Conservation (phyloP, 1,284 basidiomycete species). For the Cutaneotrichosporon dermatis region DNA sequence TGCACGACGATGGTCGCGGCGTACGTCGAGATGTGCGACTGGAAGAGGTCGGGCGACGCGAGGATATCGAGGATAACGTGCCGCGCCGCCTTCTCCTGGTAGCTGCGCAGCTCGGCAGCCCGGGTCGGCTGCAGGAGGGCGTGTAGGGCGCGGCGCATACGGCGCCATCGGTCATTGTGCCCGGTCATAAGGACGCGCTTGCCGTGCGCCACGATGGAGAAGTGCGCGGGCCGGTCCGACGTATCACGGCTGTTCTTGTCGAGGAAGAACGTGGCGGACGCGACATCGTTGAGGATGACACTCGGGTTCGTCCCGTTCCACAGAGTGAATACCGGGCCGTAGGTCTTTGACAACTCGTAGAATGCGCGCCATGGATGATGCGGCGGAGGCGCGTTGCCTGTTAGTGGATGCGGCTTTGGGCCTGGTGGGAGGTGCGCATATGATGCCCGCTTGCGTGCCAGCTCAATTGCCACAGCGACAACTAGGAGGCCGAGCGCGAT, state of each 20-base stretch:
- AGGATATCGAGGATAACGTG: slow-evolving; percentile 57
- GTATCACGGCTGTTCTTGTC: slow-evolving; percentile 56
- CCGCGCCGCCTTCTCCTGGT: slow-evolving; percentile 53
- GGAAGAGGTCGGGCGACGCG: slow-evolving; percentile 52
- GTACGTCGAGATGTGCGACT: slow-evolving; percentile 56
- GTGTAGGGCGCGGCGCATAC: slow-evolving; percentile 54
- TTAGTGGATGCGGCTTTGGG: not conserved
- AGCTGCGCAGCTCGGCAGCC: slow-evolving; percentile 53
- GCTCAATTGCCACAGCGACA: not conserved
- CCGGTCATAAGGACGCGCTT: slow-evolving; percentile 10
- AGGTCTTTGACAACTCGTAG: slow-evolving; percentile 3
- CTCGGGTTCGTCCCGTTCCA: slow-evolving; percentile 3
- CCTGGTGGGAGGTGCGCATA: not conserved
- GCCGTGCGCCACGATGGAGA: slow-evolving; percentile 41
- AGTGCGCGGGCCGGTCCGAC: slow-evolving; percentile 53
- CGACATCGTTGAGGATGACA: slow-evolving; percentile 6
- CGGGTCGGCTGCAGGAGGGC: slow-evolving; percentile 55
- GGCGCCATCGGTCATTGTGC: slow-evolving; percentile 14
- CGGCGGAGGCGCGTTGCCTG: not conserved
- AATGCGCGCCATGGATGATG: slow-evolving; percentile 8
- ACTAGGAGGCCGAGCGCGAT: not conserved
- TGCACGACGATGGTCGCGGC: slow-evolving; percentile 61
- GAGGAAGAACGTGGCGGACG: slow-evolving; percentile 42
- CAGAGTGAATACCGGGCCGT: slow-evolving; percentile 10
- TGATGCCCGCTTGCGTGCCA: not conserved